A percentile compares a stretch with the other conserved stretches of the same genome.
Conservation (phyloP, 371 early-diverging fungal genomes). For the Capniomyces stellatus region DNA sequence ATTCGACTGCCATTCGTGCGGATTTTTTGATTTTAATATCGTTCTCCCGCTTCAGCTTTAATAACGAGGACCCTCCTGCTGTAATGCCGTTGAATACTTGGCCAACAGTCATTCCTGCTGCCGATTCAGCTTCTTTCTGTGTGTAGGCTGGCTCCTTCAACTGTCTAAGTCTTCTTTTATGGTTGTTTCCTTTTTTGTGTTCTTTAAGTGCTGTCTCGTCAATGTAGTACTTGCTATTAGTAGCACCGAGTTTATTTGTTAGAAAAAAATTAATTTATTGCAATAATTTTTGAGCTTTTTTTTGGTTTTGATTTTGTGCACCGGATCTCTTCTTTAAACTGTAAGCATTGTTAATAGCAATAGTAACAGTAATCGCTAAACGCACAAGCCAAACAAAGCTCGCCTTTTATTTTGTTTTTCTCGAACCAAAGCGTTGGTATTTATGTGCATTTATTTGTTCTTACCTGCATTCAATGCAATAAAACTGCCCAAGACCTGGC, state of each 20-base stretch:
- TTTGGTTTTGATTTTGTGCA: not conserved
- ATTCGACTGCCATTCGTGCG: not conserved
- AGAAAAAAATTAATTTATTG: not conserved
- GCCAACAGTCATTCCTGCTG: constrained; percentile 33
- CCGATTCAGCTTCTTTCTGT: constrained; percentile 72
- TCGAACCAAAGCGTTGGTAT: too few relatives aligned
- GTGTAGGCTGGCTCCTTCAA: constrained; percentile 69
- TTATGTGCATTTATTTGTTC: too few relatives aligned
- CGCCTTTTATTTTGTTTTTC: too few relatives aligned
- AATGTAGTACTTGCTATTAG: constrained; percentile 28
- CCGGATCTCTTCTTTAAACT: constrained; percentile 24
- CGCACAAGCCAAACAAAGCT: too few relatives aligned
- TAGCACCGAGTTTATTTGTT: not conserved
- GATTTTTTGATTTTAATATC: constrained; percentile 1
- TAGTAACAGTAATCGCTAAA: too few relatives aligned
- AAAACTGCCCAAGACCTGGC: constrained; percentile 75
- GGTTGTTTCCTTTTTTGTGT: constrained; percentile 49
- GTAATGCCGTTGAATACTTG: not conserved
- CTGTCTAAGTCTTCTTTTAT: constrained; percentile 55
- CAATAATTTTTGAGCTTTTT: too few relatives aligned
- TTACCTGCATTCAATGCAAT: constrained; percentile 79
- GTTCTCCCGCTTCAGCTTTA: constrained; percentile 12
- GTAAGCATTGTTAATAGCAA: too few relatives aligned
- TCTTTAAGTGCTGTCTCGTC: constrained; percentile 25
- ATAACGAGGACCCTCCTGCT: constrained; percentile 11